These are phyloP conservation scores for Hibiscus syriacus DNA, from an alignment of 345 rosid species.

Conservation along the genomic window DNA sequence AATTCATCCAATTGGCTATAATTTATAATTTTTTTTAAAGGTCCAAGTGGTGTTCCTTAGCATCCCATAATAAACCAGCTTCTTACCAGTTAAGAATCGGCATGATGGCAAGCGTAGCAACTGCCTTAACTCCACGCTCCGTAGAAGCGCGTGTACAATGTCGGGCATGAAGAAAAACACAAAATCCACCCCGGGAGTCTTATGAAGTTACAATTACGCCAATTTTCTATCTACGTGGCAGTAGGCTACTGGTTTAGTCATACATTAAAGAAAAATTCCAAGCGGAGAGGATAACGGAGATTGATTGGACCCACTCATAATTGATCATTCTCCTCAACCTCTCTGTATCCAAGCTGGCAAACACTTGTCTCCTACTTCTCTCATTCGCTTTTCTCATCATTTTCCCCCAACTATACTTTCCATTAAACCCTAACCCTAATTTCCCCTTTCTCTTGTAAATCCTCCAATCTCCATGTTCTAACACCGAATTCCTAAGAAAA, in stretches of 20 bases:
- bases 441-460: not conserved
- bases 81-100: not conserved
- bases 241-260: not conserved
- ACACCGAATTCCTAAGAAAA: not conserved
- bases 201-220: not conserved
- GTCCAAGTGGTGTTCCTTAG: not conserved
- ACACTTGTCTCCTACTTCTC: too few relatives aligned
- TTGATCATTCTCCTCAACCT: conserved; percentile 37
- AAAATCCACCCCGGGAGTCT: not conserved
- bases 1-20: not conserved
- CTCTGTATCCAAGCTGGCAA: conserved; percentile 67
- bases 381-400: too few relatives aligned
- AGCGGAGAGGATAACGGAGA: not conserved
- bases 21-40: too few relatives aligned
- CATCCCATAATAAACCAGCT: not conserved
- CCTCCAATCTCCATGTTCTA: not conserved
- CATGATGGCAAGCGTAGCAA: not conserved
- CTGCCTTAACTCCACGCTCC: not conserved
- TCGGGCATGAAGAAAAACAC: not conserved
- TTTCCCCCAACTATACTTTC: too few relatives aligned
- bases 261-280: not conserved
- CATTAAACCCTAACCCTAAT: conserved; percentile 39
- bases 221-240: not conserved
- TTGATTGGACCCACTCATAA: conserved; percentile 37
- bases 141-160: not conserved